Conservation (phyloP, 2,329 filamentous ascomycete species). For the Colletotrichum neosansevieriae region DNA sequence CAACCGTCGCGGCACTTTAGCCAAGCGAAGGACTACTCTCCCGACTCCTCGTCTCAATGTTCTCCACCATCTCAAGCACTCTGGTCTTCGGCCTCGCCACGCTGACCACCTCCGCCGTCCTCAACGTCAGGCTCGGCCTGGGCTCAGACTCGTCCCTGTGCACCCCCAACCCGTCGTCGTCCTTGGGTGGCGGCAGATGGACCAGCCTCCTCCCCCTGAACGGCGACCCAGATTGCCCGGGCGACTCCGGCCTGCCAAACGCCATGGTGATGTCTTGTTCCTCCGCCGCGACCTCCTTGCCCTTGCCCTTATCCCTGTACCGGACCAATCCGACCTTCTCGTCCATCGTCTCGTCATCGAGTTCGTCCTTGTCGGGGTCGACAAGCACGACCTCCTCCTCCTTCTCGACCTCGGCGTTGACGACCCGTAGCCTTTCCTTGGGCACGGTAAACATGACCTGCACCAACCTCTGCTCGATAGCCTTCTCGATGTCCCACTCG, state of each 20-base stretch:
- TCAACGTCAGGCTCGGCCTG: conserved; percentile 50
- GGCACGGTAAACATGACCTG: conserved; percentile 96
- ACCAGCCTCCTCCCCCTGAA: conserved; percentile 31
- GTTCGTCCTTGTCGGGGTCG: conserved; percentile 51
- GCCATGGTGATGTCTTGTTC: background rate
- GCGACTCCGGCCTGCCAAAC: conserved; percentile 30
- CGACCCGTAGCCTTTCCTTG: conserved; percentile 86
- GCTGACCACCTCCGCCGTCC: conserved; percentile 62
- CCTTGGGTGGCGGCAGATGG: conserved; percentile 39
- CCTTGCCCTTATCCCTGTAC: conserved; percentile 36
- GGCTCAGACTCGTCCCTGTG: conserved; percentile 43
- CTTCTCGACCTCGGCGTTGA: conserved; percentile 76
- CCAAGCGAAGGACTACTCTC: conserved; percentile 50
- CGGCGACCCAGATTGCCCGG: conserved; percentile 30
- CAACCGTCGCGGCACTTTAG: background rate
- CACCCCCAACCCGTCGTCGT: background rate
- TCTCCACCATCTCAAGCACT: conserved; percentile 68
- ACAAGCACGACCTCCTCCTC: conserved; percentile 58
- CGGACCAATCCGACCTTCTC: conserved; percentile 6
- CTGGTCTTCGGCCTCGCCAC: conserved; percentile 57
- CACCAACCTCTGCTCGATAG: conserved; percentile 77
- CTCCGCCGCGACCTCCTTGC: conserved; percentile 22
- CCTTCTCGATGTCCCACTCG: conserved; percentile 83
- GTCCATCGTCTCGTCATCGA: conserved; percentile 28
- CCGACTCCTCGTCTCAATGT: conserved; percentile 62